Evolutionary conservation across 129 eudicot genomes (phyloP).

Genomic region (Flaveria bidentis): DNA sequence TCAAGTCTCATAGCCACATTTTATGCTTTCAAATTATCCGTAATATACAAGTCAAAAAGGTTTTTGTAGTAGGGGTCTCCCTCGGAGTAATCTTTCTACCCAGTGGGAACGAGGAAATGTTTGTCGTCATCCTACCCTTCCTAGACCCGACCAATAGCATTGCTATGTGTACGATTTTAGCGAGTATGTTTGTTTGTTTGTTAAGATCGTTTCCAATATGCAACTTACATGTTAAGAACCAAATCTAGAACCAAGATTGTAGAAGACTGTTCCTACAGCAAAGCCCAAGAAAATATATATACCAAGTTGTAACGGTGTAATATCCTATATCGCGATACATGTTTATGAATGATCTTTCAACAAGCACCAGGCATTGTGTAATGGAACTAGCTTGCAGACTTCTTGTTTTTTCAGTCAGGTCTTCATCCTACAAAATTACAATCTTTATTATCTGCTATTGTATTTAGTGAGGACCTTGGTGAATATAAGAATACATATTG

Average conservation of each 20-base stretch:
- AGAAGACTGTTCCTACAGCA: slow-evolving; percentile 59
- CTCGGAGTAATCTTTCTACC: no score
- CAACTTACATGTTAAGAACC: slow-evolving; percentile 59
- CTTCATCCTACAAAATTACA: slow-evolving; percentile 37
- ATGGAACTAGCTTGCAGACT: slow-evolving; percentile 39
- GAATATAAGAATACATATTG: neutral
- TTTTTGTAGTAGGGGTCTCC: no score
- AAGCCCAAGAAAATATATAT: slow-evolving; percentile 52
- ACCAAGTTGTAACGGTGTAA: slow-evolving; percentile 64
- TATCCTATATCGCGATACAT: slow-evolving; percentile 76
- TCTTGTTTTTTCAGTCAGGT: slow-evolving; percentile 34
- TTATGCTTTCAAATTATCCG: no score
- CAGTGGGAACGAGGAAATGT: no score
- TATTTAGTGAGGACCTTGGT: neutral
- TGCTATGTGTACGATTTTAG: no score
- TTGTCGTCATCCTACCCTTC: no score
- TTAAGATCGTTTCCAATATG: no score
- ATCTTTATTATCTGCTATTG: neutral
- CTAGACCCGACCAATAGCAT: no score
- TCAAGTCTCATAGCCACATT: no score
- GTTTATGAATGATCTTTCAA: slow-evolving; percentile 58
- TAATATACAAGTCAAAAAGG: no score
- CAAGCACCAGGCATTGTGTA: slow-evolving; percentile 54
- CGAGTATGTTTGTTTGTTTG: no score
- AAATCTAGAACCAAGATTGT: slow-evolving; percentile 40